phyloP scores from a whole-genome alignment of 768 basidiomycete genomes.

The Grammothele lineata region DNA sequence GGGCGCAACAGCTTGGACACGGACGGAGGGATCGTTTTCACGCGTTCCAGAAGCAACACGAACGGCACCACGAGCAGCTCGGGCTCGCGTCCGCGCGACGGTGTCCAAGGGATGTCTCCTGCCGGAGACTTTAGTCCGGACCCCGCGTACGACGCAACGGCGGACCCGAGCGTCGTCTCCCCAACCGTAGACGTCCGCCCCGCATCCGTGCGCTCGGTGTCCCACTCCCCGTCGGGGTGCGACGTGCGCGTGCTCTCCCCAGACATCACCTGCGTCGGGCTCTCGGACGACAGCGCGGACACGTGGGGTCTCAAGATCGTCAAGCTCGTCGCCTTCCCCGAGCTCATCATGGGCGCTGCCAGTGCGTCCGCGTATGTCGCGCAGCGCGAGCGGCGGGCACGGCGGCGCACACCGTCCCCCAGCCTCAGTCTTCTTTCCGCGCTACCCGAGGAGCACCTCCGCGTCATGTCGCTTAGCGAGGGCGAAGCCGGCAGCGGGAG shows the following conservation, averaged over 20 bases:
- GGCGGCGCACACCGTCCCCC: constrained; percentile 1
- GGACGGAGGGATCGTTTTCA: constrained; percentile 42
- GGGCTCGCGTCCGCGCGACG: constrained; percentile 7
- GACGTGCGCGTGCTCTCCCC: constrained; percentile 63
- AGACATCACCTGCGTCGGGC: constrained; percentile 72
- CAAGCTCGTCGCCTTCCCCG: constrained; percentile 73
- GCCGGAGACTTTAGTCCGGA: background rate
- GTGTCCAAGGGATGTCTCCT: background rate
- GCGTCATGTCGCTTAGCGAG: constrained; percentile 5
- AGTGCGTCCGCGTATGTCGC: background rate
- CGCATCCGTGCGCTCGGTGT: constrained; percentile 32
- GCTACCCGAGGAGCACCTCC: constrained; percentile 9
- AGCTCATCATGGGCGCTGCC: constrained; percentile 44
- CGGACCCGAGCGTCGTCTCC: background rate
- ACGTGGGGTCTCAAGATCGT: constrained; percentile 76
- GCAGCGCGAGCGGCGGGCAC: background rate
- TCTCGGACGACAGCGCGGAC: constrained; percentile 63
- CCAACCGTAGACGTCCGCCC: constrained; percentile 4
- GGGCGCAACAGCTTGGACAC: constrained; percentile 14
- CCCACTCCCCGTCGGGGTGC: constrained; percentile 50
- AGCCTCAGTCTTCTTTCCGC: constrained; percentile 1
- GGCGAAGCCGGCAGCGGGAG: constrained; percentile 19
- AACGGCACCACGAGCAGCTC: constrained; percentile 26
- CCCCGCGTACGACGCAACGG: background rate
- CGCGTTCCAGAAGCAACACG: constrained; percentile 40